phyloP scores from a whole-genome alignment of 441 rosid species.

The Francoa sonchifolia region DNA sequence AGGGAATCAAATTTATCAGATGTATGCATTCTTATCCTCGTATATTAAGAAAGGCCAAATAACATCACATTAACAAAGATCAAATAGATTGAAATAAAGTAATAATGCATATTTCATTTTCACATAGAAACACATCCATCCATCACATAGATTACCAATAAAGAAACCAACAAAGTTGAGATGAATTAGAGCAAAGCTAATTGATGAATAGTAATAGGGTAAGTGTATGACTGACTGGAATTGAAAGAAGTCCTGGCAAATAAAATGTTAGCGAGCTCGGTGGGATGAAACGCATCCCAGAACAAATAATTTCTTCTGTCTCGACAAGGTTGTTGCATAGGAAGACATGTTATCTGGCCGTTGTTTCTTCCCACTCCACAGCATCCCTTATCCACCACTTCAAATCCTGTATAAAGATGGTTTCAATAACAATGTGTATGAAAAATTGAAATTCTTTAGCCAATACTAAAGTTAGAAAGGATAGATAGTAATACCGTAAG shows the following conservation, averaged over 20 bases:
- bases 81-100: too few relatives aligned
- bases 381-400: conserved; percentile 71
- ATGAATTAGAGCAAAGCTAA: conserved; percentile 34
- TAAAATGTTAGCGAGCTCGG: conserved; percentile 50
- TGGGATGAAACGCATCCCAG: conserved; percentile 92
- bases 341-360: conserved; percentile 81
- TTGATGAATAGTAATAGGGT: conserved; percentile 64
- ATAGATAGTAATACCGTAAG: too few relatives aligned
- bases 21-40: too few relatives aligned
- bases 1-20: too few relatives aligned
- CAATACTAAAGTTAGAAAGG: too few relatives aligned
- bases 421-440: not conserved
- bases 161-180: too few relatives aligned
- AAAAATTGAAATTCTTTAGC: not conserved
- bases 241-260: conserved; percentile 43
- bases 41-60: too few relatives aligned
- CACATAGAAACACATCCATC: too few relatives aligned
- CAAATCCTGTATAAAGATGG: conserved; percentile 36
- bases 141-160: too few relatives aligned
- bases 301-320: conserved; percentile 57
- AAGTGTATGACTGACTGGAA: conserved; percentile 26
- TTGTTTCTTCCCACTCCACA: conserved; percentile 91
- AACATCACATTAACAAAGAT: too few relatives aligned
- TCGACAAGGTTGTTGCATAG: conserved; percentile 50
- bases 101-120: too few relatives aligned